phyloP scores from a whole-genome alignment of 2,329 filamentous ascomycete genomes.

The Penicillium brasilianum region DNA sequence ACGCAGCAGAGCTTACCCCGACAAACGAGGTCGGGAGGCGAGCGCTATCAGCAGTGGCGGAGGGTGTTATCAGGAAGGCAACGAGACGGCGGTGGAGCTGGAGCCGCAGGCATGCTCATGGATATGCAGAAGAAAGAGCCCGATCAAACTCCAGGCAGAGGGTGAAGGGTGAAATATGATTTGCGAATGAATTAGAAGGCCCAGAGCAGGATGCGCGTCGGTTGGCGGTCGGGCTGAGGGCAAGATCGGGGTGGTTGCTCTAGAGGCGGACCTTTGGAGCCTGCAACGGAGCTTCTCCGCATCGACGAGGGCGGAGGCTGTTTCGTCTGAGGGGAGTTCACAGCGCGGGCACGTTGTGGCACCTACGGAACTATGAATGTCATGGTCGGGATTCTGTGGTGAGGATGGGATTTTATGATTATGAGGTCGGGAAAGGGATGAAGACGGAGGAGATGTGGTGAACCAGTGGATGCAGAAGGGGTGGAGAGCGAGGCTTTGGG shows the following conservation, averaged over 20 bases:
- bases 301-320: conserved; percentile 31
- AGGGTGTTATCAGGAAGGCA: conserved; percentile 43
- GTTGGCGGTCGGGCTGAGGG: conserved; percentile 27
- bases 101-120: conserved; percentile 48
- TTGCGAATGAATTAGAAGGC: conserved; percentile 16
- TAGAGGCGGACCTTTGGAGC: conserved; percentile 35
- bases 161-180: conserved; percentile 1
- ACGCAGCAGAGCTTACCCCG: conserved; percentile 24
- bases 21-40: conserved; percentile 16
- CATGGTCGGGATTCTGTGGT: conserved; percentile 25
- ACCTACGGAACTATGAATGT: conserved; percentile 29
- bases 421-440: conserved; percentile 6
- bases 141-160: conserved; percentile 7
- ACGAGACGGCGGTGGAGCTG: conserved; percentile 35
- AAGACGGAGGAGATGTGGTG: conserved; percentile 20
- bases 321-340: conserved; percentile 30
- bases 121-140: conserved; percentile 22
- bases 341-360: conserved; percentile 36
- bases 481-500: conserved; percentile 19
- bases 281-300: conserved; percentile 47
- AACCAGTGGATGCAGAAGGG: conserved; percentile 23
- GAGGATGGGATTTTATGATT: not conserved
- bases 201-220: conserved; percentile 30
- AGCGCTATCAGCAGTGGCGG: conserved; percentile 26
- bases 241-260: conserved; percentile 12